Evolutionary conservation across 306 rosid genomes (phyloP).

Genomic region (Fragaria nilgerrensis): DNA sequence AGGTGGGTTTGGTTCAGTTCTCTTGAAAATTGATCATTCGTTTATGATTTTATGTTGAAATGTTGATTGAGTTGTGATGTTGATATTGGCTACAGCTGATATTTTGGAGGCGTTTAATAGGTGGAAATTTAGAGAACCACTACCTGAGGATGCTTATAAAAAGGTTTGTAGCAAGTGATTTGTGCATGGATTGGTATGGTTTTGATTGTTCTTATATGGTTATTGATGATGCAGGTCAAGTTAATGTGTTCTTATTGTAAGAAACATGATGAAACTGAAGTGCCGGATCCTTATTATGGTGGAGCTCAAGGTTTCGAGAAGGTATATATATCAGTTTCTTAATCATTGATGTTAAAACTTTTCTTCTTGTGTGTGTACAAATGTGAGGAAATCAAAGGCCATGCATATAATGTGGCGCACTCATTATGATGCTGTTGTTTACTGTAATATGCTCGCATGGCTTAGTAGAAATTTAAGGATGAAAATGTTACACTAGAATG

Average conservation of each 20-base stretch:
- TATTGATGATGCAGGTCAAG: slow-evolving; percentile 54
- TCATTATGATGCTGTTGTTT: background rate
- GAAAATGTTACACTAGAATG: too few relatives aligned
- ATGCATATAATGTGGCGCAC: background rate
- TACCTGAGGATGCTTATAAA: slow-evolving; percentile 72
- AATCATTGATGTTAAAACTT: background rate
- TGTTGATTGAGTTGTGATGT: slow-evolving; percentile 8
- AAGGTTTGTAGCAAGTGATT: slow-evolving; percentile 41
- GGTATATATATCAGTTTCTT: slow-evolving; percentile 41
- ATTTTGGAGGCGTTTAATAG: slow-evolving; percentile 61
- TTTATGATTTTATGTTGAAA: too few relatives aligned
- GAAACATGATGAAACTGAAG: slow-evolving; percentile 73
- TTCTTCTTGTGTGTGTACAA: background rate
- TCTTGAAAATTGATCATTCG: too few relatives aligned
- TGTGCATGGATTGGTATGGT: background rate
- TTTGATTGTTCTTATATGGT: slow-evolving; percentile 8
- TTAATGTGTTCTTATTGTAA: slow-evolving; percentile 89
- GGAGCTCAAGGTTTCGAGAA: slow-evolving; percentile 90
- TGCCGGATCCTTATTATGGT: slow-evolving; percentile 93
- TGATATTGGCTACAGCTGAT: slow-evolving; percentile 57
- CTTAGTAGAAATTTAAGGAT: background rate
- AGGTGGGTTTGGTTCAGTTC: slow-evolving; percentile 3
- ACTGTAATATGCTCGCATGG: background rate
- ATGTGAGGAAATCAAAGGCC: background rate
- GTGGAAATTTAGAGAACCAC: slow-evolving; percentile 58